Percentiles rank a stretch among this genome's conserved stretches.
phyloP scores from a whole-genome alignment of 2,329 filamentous ascomycete genomes.

The Fusarium sp. region DNA sequence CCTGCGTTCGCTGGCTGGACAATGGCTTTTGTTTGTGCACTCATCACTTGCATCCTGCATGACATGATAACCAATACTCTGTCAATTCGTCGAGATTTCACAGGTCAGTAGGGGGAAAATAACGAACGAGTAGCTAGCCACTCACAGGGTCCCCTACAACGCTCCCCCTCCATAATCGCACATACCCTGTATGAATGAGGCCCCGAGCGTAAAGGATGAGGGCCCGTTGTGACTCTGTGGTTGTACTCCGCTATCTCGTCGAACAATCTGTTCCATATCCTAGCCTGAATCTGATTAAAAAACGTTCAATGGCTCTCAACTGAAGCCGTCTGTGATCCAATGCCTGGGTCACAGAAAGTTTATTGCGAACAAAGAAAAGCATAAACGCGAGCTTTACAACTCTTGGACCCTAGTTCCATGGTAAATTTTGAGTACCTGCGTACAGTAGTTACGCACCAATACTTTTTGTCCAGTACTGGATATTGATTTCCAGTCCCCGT shows the following conservation, averaged over 20 bases:
- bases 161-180: conserved; percentile 13
- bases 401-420: too few relatives aligned
- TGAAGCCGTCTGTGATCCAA: conserved; percentile 7
- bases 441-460: not conserved
- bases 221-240: conserved; percentile 11
- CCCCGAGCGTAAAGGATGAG: conserved; percentile 11
- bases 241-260: conserved; percentile 8
- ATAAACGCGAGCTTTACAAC: not conserved
- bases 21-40: conserved; percentile 19
- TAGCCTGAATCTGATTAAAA: conserved; percentile 6
- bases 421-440: not conserved
- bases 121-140: conserved; percentile 1
- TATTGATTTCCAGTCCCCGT: not conserved
- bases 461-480: not conserved
- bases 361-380: not conserved
- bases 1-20: conserved; percentile 18
- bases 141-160: conserved; percentile 1
- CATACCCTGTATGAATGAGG: conserved; percentile 10
- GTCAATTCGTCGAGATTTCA: conserved; percentile 3
- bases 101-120: not conserved
- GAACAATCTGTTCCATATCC: conserved; percentile 16
- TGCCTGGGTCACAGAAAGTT: not conserved
- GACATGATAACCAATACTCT: conserved; percentile 10
- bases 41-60: conserved; percentile 33
- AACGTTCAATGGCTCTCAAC: conserved; percentile 3